Conservation (phyloP, 495 filamentous ascomycete genomes). For the Podospora anserina region DNA sequence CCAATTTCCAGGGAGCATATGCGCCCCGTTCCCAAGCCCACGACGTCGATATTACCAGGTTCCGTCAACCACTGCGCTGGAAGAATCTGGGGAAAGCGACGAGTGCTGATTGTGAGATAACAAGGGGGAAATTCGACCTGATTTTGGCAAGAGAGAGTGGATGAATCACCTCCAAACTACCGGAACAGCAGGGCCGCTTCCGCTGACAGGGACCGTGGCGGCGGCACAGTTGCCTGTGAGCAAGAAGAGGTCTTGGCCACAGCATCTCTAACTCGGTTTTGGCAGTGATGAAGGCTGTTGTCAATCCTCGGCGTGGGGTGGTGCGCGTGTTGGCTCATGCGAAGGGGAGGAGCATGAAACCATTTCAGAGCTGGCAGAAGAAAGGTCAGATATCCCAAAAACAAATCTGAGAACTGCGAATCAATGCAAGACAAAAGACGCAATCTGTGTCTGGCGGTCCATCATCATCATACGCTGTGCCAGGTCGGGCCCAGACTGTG, state of each 20-base stretch:
- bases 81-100: constrained; percentile 16
- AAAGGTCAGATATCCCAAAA: neutral
- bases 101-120: neutral
- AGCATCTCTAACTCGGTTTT: constrained; percentile 5
- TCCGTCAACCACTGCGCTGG: constrained; percentile 16
- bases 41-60: constrained; percentile 16
- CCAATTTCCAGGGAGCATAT: neutral
- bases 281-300: constrained; percentile 3
- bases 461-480: neutral
- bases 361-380: neutral
- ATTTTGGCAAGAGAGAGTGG: constrained; percentile 8
- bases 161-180: constrained; percentile 8
- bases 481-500: neutral
- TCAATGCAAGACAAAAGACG: neutral
- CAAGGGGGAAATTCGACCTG: constrained; percentile 2
- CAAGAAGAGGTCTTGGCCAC: neutral
- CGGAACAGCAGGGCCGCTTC: constrained; percentile 18
- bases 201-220: constrained; percentile 16
- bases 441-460: neutral
- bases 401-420: neutral
- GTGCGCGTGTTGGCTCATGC: constrained; percentile 8
- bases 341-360: constrained; percentile 1
- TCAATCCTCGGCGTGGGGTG: constrained; percentile 17
- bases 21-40: constrained; percentile 18
- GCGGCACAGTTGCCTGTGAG: neutral